Conservation (phyloP, 192 early-diverging fungal species). For the Piromyces finnis region DNA sequence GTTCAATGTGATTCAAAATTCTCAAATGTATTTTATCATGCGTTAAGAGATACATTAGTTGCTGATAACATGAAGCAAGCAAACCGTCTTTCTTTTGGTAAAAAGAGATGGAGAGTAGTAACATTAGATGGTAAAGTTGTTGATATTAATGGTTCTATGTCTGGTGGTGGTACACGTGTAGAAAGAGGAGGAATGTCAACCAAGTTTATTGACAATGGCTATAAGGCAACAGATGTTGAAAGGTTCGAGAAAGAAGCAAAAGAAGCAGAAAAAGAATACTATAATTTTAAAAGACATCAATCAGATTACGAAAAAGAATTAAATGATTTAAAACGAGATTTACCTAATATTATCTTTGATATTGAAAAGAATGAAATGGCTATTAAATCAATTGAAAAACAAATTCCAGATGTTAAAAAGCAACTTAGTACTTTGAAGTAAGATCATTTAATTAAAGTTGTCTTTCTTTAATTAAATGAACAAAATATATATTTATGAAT, state of each 20-base stretch:
- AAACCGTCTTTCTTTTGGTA: slow-evolving; percentile 61
- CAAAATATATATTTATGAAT: too few species aligned
- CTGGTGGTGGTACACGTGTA: slow-evolving; percentile 64
- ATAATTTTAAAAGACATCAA: slow-evolving; percentile 13
- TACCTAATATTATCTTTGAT: slow-evolving; percentile 36
- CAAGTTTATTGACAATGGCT: slow-evolving; percentile 13
- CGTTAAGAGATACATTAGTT: slow-evolving; percentile 71
- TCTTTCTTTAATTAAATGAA: background rate
- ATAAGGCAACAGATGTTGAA: slow-evolving; percentile 11
- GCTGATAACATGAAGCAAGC: slow-evolving; percentile 66
- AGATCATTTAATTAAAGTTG: too few species aligned
- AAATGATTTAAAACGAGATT: slow-evolving; percentile 24
- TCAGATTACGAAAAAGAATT: slow-evolving; percentile 12
- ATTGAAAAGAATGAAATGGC: slow-evolving; percentile 57
- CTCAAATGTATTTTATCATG: slow-evolving; percentile 69
- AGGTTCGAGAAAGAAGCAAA: slow-evolving; percentile 38
- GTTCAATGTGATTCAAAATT: slow-evolving; percentile 57
- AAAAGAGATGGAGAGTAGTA: slow-evolving; percentile 72
- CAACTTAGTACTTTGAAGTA: slow-evolving; percentile 38
- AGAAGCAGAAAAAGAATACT: slow-evolving; percentile 28
- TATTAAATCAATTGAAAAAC: slow-evolving; percentile 37
- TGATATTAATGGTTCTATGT: slow-evolving; percentile 81
- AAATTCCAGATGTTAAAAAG: slow-evolving; percentile 46
- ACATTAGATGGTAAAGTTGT: slow-evolving; percentile 83
- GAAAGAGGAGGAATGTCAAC: slow-evolving; percentile 79